phyloP scores from a whole-genome alignment of 1,284 basidiomycete genomes.

The Vanrija pseudolonga region DNA sequence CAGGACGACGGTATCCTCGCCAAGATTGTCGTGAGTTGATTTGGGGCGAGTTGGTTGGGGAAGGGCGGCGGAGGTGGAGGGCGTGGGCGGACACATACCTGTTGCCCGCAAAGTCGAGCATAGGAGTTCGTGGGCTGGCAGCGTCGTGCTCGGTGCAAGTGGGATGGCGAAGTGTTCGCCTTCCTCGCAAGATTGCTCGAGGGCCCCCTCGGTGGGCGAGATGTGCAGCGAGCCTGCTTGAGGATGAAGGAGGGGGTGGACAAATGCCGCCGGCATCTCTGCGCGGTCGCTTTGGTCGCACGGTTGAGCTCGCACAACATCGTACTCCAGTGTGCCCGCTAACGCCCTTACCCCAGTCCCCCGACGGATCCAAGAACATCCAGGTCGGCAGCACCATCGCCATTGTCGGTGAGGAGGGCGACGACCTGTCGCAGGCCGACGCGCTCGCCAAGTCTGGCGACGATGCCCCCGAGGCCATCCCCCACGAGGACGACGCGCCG shows the following conservation, averaged over 20 bases:
- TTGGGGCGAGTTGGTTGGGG: neutral
- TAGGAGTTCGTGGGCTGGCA: neutral
- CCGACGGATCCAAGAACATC: constrained; percentile 82
- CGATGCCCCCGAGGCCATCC: constrained; percentile 22
- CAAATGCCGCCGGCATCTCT: constrained; percentile 3
- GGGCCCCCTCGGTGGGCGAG: too few species aligned
- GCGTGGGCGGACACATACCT: neutral
- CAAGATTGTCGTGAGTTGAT: constrained; percentile 64
- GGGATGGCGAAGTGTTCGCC: too few species aligned
- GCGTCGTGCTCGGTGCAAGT: neutral
- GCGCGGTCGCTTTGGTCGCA: too few species aligned
- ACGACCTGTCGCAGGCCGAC: constrained; percentile 78
- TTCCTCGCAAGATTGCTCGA: too few species aligned
- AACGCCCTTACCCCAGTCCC: constrained; percentile 18
- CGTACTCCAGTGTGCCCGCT: too few species aligned
- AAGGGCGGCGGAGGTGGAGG: neutral
- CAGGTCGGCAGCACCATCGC: constrained; percentile 83
- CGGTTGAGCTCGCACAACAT: too few species aligned
- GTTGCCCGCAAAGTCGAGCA: neutral
- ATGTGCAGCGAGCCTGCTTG: neutral
- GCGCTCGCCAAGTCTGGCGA: constrained; percentile 63
- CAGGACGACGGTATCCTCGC: constrained; percentile 94
- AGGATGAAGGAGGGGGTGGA: neutral
- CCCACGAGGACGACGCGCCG: constrained; percentile 43
- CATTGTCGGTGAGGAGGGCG: constrained; percentile 87